Evolutionary conservation across 306 rosid genomes (phyloP).

Genomic region (Crotalaria pallida): DNA sequence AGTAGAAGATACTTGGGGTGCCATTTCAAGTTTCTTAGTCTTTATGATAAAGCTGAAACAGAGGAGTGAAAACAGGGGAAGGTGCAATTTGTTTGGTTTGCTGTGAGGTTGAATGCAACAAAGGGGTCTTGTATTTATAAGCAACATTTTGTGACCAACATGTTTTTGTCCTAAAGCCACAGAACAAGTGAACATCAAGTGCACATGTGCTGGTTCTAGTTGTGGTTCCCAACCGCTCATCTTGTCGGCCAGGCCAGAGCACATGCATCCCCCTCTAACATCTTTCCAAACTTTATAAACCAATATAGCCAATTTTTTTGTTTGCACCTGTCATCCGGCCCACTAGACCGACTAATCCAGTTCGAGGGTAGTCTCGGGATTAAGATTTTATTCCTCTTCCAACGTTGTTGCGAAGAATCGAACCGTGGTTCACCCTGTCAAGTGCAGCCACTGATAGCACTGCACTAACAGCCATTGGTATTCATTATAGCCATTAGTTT

Average conservation of each 20-base stretch:
- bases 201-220: conserved; percentile 60
- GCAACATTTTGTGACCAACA: conserved; percentile 11
- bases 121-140: conserved; percentile 41
- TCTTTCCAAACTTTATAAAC: background rate
- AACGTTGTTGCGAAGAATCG: too few relatives aligned
- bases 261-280: conserved; percentile 32
- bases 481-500: too few relatives aligned
- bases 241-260: conserved; percentile 31
- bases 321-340: too few relatives aligned
- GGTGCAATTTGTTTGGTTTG: conserved; percentile 13
- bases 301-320: too few relatives aligned
- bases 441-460: too few relatives aligned
- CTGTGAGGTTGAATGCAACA: conserved; percentile 13
- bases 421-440: too few relatives aligned
- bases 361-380: too few relatives aligned
- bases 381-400: too few relatives aligned
- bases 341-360: too few relatives aligned
- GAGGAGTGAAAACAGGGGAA: background rate
- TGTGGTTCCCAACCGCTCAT: conserved; percentile 41
- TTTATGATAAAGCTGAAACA: background rate
- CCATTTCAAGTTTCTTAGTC: conserved; percentile 27
- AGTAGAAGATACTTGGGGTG: conserved; percentile 27
- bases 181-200: conserved; percentile 32
- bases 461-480: too few relatives aligned
- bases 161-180: conserved; percentile 6